Evolutionary conservation across 768 basidiomycete genomes (phyloP).

Genomic region (Trametes elegans): DNA sequence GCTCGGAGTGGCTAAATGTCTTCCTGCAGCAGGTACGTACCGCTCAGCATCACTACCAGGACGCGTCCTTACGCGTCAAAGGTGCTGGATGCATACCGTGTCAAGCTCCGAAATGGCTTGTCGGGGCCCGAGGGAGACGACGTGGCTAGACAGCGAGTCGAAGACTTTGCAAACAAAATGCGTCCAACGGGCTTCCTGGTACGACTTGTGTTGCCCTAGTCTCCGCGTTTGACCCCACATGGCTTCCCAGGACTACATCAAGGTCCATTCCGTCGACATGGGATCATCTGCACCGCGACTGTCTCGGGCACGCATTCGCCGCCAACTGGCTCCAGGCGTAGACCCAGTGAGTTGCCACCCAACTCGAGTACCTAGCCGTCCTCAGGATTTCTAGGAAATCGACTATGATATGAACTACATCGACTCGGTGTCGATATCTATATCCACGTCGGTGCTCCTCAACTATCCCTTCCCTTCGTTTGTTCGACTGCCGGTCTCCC

Average conservation of each 20-base stretch:
- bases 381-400: conserved; percentile 51
- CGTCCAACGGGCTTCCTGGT: conserved; percentile 71
- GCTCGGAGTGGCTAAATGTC: conserved; percentile 89
- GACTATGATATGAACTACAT: conserved; percentile 83
- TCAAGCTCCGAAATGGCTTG: conserved; percentile 70
- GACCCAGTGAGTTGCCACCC: conserved; percentile 20
- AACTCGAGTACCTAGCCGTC: conserved; percentile 14
- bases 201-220: conserved; percentile 23
- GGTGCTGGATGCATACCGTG: conserved; percentile 72
- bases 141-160: conserved; percentile 73
- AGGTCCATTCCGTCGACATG: conserved; percentile 80
- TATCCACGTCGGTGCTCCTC: conserved; percentile 79
- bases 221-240: background rate
- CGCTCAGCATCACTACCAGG: background rate
- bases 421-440: conserved; percentile 80
- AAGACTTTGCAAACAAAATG: conserved; percentile 77
- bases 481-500: conserved; percentile 76
- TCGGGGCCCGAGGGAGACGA: conserved; percentile 79
- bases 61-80: conserved; percentile 26
- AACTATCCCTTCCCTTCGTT: conserved; percentile 84
- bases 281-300: conserved; percentile 79
- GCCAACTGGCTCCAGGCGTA: conserved; percentile 22
- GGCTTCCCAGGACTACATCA: conserved; percentile 82
- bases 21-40: conserved; percentile 70
- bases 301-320: conserved; percentile 57